These are phyloP conservation scores for Fusarium subtropicale DNA, from an alignment of 2,329 filamentous ascomycete genomes.

Conservation along the genomic window DNA sequence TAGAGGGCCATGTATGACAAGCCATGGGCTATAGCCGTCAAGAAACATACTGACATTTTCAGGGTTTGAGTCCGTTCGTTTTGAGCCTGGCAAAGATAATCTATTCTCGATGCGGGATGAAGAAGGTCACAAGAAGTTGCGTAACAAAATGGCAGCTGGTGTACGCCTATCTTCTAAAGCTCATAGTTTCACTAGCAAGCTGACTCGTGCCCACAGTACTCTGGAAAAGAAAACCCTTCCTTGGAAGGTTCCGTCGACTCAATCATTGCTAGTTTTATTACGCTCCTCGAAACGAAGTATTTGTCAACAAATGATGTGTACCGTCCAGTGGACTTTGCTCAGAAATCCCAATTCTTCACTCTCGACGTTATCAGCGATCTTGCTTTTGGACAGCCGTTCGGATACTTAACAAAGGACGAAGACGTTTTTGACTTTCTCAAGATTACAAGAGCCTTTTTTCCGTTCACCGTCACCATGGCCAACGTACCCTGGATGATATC, in stretches of 20 bases:
- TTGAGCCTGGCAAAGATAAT: slow-evolving; percentile 63
- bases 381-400: slow-evolving; percentile 62
- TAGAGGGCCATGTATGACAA: slow-evolving; percentile 58
- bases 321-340: slow-evolving; percentile 58
- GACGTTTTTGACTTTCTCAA: slow-evolving; percentile 58
- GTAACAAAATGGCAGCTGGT: slow-evolving; percentile 63
- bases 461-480: slow-evolving; percentile 4
- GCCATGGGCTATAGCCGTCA: fast-evolving
- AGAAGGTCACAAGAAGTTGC: slow-evolving; percentile 57
- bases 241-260: slow-evolving; percentile 63
- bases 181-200: background rate
- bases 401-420: slow-evolving; percentile 58
- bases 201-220: slow-evolving; percentile 56
- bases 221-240: slow-evolving; percentile 64
- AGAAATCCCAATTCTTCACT: slow-evolving; percentile 62
- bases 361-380: slow-evolving; percentile 65
- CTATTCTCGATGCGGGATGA: slow-evolving; percentile 65
- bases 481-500: slow-evolving; percentile 9
- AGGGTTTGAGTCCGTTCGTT: slow-evolving; percentile 56
- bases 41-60: fast-evolving
- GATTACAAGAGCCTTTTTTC: slow-evolving; percentile 16
- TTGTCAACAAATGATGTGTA: slow-evolving; percentile 48
- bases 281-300: slow-evolving; percentile 60
- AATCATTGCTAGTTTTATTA: slow-evolving; percentile 58
- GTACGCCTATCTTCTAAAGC: slow-evolving; percentile 48